Evolutionary conservation across 306 rosid species (phyloP).

Genomic region (Quercus alba): DNA sequence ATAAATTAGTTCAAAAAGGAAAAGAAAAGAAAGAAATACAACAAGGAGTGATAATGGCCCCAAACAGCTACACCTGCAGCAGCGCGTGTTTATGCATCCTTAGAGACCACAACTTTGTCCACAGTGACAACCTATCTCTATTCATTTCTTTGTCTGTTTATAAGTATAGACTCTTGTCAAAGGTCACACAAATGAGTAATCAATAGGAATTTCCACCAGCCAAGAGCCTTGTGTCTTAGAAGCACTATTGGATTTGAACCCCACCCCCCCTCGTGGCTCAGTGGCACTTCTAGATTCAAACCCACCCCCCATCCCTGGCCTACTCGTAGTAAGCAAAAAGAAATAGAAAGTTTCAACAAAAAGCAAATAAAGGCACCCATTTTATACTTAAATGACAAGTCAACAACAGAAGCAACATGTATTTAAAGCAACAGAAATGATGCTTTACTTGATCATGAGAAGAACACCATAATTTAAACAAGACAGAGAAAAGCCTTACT

Average conservation of each 20-base stretch:
- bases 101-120: not conserved
- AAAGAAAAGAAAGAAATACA: not conserved
- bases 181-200: not conserved
- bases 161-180: not conserved
- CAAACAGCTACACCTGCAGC: not conserved
- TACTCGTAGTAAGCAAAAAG: too few relatives aligned
- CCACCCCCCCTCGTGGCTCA: too few relatives aligned
- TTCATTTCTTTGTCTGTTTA: not conserved
- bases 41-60: not conserved
- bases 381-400: not conserved
- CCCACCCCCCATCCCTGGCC: too few relatives aligned
- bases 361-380: not conserved
- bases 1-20: not conserved
- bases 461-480: slow-evolving; percentile 4
- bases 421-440: slow-evolving; percentile 2
- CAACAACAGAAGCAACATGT: not conserved
- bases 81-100: not conserved
- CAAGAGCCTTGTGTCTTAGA: too few relatives aligned
- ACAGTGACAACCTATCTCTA: not conserved
- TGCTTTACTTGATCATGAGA: slow-evolving; percentile 4
- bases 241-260: too few relatives aligned
- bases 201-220: not conserved
- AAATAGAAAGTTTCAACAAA: not conserved
- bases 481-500: slow-evolving; percentile 53
- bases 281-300: too few relatives aligned